Evolutionary conservation across 805 yeast species (phyloP).

Genomic region (Suhomyces sp.): DNA sequence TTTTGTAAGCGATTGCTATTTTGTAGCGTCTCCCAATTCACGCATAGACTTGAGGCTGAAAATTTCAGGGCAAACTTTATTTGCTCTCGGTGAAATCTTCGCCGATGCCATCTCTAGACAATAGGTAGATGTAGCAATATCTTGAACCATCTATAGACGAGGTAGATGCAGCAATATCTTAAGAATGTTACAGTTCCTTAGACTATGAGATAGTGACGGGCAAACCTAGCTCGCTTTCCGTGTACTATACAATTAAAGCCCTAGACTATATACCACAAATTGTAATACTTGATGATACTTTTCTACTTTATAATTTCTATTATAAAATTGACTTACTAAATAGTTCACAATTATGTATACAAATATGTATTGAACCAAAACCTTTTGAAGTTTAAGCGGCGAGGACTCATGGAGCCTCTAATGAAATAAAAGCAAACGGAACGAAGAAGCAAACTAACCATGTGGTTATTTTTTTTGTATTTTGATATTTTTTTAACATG

Average conservation of each 20-base stretch:
- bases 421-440: background rate
- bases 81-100: background rate
- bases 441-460: background rate
- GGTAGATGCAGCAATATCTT: too few species aligned
- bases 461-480: background rate
- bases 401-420: background rate
- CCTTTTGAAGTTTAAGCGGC: background rate
- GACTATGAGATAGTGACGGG: too few species aligned
- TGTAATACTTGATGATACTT: too few species aligned
- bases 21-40: background rate
- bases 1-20: background rate
- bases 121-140: too few species aligned
- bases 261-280: too few species aligned
- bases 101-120: too few species aligned
- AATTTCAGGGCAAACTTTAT: background rate
- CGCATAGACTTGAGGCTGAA: background rate
- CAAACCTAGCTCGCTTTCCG: too few species aligned
- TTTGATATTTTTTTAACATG: constrained; percentile 8
- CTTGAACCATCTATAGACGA: too few species aligned
- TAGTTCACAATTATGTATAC: background rate
- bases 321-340: background rate
- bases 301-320: background rate
- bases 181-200: too few species aligned
- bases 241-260: too few species aligned
- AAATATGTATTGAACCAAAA: too few species aligned